Percentiles rank a stretch among this genome's conserved stretches.
Conservation (phyloP, 495 filamentous ascomycete genomes). For the Lasiosphaeria miniovina region DNA sequence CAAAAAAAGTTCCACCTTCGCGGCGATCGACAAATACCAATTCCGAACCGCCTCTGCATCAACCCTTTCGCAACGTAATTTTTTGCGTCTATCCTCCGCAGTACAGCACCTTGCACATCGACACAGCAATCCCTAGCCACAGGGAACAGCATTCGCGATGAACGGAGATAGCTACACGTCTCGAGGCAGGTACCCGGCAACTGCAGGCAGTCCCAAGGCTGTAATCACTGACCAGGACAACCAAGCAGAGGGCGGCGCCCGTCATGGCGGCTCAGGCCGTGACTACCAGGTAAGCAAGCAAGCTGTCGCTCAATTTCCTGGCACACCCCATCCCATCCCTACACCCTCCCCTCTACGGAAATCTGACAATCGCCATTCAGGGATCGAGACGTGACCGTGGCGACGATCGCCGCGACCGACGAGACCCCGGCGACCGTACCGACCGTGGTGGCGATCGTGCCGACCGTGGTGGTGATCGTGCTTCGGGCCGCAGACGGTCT, state of each 20-base stretch:
- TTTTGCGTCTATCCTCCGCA: conserved; percentile 9
- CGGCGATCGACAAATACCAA: conserved; percentile 11
- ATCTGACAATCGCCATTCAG: conserved; percentile 14
- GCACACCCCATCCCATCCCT: no score
- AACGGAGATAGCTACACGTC: conserved; percentile 85
- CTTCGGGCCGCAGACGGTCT: conserved; percentile 62
- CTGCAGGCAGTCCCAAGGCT: conserved; percentile 14
- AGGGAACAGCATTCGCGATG: conserved; percentile 53
- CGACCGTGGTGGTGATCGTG: conserved; percentile 42
- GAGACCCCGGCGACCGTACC: conserved; percentile 43
- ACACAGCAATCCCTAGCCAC: not conserved
- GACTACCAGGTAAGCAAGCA: conserved; percentile 67
- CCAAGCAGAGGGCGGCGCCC: conserved; percentile 49
- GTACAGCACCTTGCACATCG: conserved; percentile 14
- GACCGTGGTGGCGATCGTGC: conserved; percentile 47
- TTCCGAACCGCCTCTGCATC: not conserved
- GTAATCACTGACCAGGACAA: conserved; percentile 25
- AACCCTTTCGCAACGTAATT: not conserved
- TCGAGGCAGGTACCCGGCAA: conserved; percentile 56
- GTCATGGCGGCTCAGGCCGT: conserved; percentile 62
- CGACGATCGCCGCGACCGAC: conserved; percentile 30
- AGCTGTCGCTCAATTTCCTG: not conserved
- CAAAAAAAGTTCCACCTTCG: conserved; percentile 44
- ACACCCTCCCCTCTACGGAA: not conserved
- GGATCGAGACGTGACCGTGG: conserved; percentile 46